Base-by-base conservation (phyloP, 2,329 filamentous ascomycete genomes). In the Pestalotiopsis sp. region DNA sequence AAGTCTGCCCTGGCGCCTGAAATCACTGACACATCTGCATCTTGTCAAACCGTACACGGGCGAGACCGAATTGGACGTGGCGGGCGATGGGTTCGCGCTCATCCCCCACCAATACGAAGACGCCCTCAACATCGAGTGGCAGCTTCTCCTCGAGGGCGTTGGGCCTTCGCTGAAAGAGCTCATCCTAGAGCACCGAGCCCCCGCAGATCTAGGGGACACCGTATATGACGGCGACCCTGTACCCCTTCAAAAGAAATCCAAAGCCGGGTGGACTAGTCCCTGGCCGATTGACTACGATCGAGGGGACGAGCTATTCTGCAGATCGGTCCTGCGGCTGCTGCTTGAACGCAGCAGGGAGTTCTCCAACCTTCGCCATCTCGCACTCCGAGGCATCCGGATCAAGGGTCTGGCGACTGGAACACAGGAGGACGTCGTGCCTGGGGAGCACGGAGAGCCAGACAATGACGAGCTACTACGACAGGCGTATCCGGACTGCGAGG, bases 311-410 rank as follows among this genome's bases (percentile, higher is more conserved):
- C 12, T 65, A n/a, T 67, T 69, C 23, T 67, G 68, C n/a, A 57
- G 36, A 60, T 45, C 59, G 6, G 65, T 67, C n/a, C 25, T 69
- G 49, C n/a, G 58, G 20, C 49, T 59, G 3, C 38, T 69, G 11
- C 49, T 69, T 9, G 59, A 59, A 52, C 20, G 64, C 17, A 64
- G 68, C 65, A 12, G 56, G n/a, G 36, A 4, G 5, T 69, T 67
- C 27, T 31, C 27, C 17, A 38, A 65, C 5, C 60, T 69, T 14
- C 38, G 23, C 23, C 64, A 52, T 13, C 68, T 69, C 4, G 38
- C 68, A 25, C 25, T 69, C 14, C 45, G 68, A n/a, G 68, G 68
- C 4, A 63, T 69, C 9, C 65, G 23, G 17, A 67, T 69, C 58
- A 58, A 45, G 12, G 27, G 65, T 9, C 13, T 69, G 20, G 12